Percentiles rank a stretch among this genome's conserved stretches.
Evolutionary conservation across 495 filamentous ascomycete genomes (phyloP).

Genomic region (Penicillium paradoxum): DNA sequence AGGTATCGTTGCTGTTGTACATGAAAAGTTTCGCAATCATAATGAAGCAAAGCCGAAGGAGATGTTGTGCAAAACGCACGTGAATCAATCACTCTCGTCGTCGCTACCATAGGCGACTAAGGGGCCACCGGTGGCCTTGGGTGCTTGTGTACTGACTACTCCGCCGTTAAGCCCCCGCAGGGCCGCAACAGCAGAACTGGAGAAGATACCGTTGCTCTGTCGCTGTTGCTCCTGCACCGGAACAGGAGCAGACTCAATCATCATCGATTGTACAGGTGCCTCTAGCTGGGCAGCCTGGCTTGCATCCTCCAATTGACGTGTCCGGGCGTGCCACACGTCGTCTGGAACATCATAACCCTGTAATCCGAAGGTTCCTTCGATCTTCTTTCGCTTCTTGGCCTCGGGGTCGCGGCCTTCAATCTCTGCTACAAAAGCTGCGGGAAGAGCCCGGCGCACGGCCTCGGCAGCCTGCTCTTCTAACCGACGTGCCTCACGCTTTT

Average conservation of each 20-base stretch:
- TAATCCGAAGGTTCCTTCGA: slow-evolving; percentile 85
- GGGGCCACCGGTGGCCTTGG: slow-evolving; percentile 49
- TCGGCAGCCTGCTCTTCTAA: slow-evolving; percentile 99
- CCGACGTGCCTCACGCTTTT: slow-evolving; percentile 81
- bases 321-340: slow-evolving; percentile 82
- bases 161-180: slow-evolving; percentile 50
- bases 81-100: slow-evolving; percentile 60
- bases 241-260: slow-evolving; percentile 37
- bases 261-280: slow-evolving; percentile 36
- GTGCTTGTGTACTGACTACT: slow-evolving; percentile 32
- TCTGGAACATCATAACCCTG: slow-evolving; percentile 93
- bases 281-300: slow-evolving; percentile 37
- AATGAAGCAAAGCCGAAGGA: not conserved
- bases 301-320: slow-evolving; percentile 43
- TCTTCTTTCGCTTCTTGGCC: slow-evolving; percentile 78
- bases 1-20: slow-evolving; percentile 43
- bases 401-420: slow-evolving; percentile 88
- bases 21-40: slow-evolving; percentile 19
- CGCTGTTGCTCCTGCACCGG: slow-evolving; percentile 10
- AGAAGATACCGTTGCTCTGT: slow-evolving; percentile 64
- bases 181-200: slow-evolving; percentile 70
- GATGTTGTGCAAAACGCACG: not conserved
- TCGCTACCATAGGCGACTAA: slow-evolving; percentile 91
- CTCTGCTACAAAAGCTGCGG: slow-evolving; percentile 86
- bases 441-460: slow-evolving; percentile 85